Evolutionary conservation across 495 filamentous ascomycete species (phyloP), one percentile per base, ranked within the genome.

Genomic region (Talaromyces ruber): DNA sequence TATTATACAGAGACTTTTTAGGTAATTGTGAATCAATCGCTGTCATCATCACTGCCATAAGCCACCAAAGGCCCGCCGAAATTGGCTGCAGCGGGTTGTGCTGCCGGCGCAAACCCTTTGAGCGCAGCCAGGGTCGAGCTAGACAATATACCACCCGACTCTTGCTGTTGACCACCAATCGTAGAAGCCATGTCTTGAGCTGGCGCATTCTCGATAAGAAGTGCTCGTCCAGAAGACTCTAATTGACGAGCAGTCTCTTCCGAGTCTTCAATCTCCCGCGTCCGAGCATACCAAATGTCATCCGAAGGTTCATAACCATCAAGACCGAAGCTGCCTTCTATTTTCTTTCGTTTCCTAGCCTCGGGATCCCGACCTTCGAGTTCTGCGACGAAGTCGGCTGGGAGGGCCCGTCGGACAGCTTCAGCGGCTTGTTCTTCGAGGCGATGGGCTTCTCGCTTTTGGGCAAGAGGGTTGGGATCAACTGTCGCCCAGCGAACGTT

Each of bases 371-470:
- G 85, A 9, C 94, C 95, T 72, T 99, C 95, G 59, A 98, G 86
- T 76, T 99, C 92, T 0, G 91, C 90, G 1, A 99, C 88, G 67
- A 91, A 98, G 25, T 89, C 91, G 1, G 86, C 92, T 0, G 95
- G 95, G n/a, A 99, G 75, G 6, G 95, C 94, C 45, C 87, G 80
- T 24, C 95, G 80, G 43, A 99, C 91, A 9, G 95, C 95, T 69
- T 97, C 95, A 0, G 94, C 95, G n/a, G 95, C 95, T 74, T 97
- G 93, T 72, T 99, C 95, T 73, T 99, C 95, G 57, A 99, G 86
- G 18, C 87, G 80, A 34, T 90, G 80, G 21, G 90, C 93, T 70
- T 99, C 95, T 34, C 95, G 84, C 65, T 94, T 93, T 72, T 97
- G 93, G 9, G 94, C 91, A 81, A 91, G 84, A 0, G 95, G 95